These are phyloP conservation scores for Chytriomyces hyalinus DNA, from an alignment of 192 early-diverging fungal genomes.

Conservation along the genomic window DNA sequence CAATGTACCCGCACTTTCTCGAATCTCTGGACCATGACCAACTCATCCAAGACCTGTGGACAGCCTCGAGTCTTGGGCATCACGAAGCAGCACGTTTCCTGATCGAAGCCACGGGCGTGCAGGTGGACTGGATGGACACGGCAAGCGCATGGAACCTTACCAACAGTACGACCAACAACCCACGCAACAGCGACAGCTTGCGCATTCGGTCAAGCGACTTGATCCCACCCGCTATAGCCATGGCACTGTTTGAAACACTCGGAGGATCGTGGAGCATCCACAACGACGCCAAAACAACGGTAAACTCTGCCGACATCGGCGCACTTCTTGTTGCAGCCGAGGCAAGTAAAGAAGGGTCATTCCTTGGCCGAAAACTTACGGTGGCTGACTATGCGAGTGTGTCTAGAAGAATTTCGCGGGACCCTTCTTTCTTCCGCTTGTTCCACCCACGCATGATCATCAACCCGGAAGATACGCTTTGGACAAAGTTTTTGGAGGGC, in stretches of 20 bases:
- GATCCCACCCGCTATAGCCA: conserved; percentile 29
- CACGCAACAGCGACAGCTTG: not conserved
- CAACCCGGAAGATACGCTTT: conserved; percentile 29
- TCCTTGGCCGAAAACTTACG: not conserved
- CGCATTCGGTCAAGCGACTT: conserved; percentile 1
- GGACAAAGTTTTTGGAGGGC: conserved; percentile 31
- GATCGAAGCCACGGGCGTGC: conserved; percentile 7
- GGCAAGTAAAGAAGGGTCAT: not conserved
- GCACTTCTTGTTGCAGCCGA: conserved; percentile 30
- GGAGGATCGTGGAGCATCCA: conserved; percentile 20
- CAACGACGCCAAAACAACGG: not conserved
- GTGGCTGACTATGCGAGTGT: conserved; percentile 20
- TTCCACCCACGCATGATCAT: conserved; percentile 30
- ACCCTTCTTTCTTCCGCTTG: conserved; percentile 7
- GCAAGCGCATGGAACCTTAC: conserved; percentile 6
- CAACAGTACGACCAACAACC: not conserved
- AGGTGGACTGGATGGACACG: conserved; percentile 31
- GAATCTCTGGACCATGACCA: not conserved
- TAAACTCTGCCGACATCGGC: conserved; percentile 13
- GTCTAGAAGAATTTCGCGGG: conserved; percentile 11
- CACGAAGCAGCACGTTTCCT: conserved; percentile 15
- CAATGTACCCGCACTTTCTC: not conserved
- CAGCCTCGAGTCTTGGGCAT: conserved; percentile 8
- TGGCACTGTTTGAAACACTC: conserved; percentile 31
- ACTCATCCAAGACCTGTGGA: conserved; percentile 20